These are phyloP conservation scores for Daucus carota DNA, from an alignment of 129 eudicot genomes.

Conservation along the genomic window DH1_v3.0 NC_030382.2:53541001-53541500, in stretches of 20 bases:
- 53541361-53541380: background rate
- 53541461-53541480: slow-evolving; percentile 14
- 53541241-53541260: background rate
- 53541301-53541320: background rate
- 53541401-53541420: background rate
- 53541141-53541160: background rate
- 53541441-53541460: slow-evolving; percentile 33
- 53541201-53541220: background rate
- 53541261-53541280: background rate
- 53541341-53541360: background rate
- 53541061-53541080: too few species aligned
- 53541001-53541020: too few species aligned
- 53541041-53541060: background rate
- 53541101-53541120: too few species aligned
- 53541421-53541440: background rate
- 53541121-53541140: too few species aligned
- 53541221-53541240: background rate
- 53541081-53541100: too few species aligned
- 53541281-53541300: background rate
- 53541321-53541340: background rate
- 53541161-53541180: background rate
- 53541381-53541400: background rate
- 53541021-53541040: background rate
- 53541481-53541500: slow-evolving; percentile 23
- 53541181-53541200: background rate